These are phyloP conservation scores for Coffea eugenioides DNA, from an alignment of 257 asterid species.

Conservation along the genomic window DNA sequence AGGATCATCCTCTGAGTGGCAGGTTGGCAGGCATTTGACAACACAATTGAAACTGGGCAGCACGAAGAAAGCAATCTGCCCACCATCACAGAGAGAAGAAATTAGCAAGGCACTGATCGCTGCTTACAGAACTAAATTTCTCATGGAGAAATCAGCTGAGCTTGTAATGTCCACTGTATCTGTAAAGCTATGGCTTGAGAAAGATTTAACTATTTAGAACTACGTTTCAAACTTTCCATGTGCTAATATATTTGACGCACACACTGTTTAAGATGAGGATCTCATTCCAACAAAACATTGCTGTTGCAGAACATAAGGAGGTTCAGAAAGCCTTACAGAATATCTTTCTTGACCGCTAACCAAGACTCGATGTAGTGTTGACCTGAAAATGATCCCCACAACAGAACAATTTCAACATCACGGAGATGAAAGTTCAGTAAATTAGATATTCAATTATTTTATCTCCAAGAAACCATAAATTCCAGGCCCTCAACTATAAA, in stretches of 20 bases:
- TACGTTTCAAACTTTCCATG: not conserved
- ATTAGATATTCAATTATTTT: not conserved
- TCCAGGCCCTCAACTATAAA: not conserved
- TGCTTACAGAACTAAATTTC: not conserved
- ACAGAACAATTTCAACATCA: not conserved
- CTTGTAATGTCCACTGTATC: not conserved
- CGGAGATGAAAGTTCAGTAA: not conserved
- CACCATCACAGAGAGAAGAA: conserved; percentile 10
- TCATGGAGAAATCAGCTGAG: not conserved
- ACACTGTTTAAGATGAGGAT: not conserved
- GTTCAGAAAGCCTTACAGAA: conserved; percentile 56
- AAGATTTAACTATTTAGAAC: no score
- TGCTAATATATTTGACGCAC: not conserved
- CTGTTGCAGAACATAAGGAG: conserved; percentile 4
- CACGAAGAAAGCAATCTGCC: conserved; percentile 75
- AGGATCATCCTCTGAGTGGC: conserved; percentile 73
- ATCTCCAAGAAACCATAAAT: not conserved
- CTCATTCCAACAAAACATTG: not conserved
- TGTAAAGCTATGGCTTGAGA: no score
- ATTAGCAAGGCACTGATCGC: not conserved
- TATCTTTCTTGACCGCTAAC: conserved; percentile 77
- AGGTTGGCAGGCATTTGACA: conserved; percentile 81
- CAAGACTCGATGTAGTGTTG: conserved; percentile 89
- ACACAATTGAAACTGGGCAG: conserved; percentile 72
- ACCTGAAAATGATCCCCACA: conserved; percentile 37